phyloP scores from a whole-genome alignment of 169 alveolate species.

The Eimeria acervulina region DNA sequence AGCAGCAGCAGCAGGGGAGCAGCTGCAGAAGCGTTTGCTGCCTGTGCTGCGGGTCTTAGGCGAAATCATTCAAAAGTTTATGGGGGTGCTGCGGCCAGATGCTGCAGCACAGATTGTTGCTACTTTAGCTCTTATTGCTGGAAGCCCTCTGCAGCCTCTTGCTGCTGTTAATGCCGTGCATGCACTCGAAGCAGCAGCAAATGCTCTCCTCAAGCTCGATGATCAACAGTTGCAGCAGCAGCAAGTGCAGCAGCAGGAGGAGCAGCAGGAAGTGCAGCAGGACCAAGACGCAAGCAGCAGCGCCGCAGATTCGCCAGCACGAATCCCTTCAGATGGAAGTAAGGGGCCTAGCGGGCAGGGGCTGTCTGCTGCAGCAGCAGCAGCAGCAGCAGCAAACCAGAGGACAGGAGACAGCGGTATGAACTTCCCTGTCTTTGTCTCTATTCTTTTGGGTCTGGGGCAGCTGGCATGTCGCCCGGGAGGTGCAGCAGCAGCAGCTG shows the following conservation, averaged over 20 bases:
- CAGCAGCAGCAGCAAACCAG: not conserved
- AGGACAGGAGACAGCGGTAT: no score
- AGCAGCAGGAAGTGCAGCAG: not conserved
- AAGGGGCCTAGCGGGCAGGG: not conserved
- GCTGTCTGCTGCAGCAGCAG: slow-evolving; percentile 33
- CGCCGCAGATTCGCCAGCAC: not conserved
- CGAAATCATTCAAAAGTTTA: no score
- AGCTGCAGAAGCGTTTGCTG: not conserved
- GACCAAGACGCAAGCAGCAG: not conserved
- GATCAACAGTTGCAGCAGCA: not conserved
- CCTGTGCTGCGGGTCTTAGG: not conserved
- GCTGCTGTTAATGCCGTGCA: not conserved
- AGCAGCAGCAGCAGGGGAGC: slow-evolving; percentile 76
- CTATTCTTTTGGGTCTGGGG: not conserved
- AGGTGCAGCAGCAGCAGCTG: not conserved
- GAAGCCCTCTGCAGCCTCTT: no score
- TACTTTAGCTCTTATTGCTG: no score
- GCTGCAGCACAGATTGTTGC: no score
- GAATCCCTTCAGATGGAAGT: not conserved
- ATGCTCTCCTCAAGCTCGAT: not conserved
- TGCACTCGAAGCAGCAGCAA: not conserved
- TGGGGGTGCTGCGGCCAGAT: slow-evolving; percentile 21
- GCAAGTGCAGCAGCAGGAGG: not conserved
- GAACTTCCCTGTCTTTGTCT: not conserved
- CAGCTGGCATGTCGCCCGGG: slow-evolving; percentile 17